Base-by-base conservation (phyloP, 495 filamentous ascomycete genomes). In the Thermothielavioides terrestris region DNA sequence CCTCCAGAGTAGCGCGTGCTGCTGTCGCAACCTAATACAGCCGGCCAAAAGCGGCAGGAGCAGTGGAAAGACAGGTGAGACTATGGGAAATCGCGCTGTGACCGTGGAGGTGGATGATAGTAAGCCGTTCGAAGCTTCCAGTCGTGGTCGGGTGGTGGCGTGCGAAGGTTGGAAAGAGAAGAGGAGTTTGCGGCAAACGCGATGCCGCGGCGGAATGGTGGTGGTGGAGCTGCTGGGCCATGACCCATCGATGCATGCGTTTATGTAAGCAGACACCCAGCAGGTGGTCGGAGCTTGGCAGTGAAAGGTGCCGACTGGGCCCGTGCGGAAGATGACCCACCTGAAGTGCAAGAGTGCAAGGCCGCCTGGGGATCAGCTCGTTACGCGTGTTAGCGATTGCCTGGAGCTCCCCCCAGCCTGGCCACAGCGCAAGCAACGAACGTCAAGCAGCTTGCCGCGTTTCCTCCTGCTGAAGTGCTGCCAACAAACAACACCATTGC, bases 361-460 rank as follows among this genome's bases (percentile, higher is more conserved):
- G n/a, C n/a, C n/a, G n/a, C n/a, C n/a, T n/a, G n/a, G n/a, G n/a
- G n/a, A n/a, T n/a, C 52, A 57, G 61, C 56, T n/a, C n/a, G n/a
- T n/a, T 64, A 66, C 63, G 63, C 63, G 63, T 64, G 62, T 60
- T 60, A 52, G 46, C 59, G 63, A 59, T 66, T 68, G 65, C 65
- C 63, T 68, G 56, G 65, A 66, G 65, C 58, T 68, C 55, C n/a
- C n/a, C n/a, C n/a, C 49, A 57, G 39, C 43, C 37, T 32, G 12
- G 44, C 20, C 23, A 15, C 50, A 41, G 22, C 42, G 21, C 31
- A 30, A 46, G 35, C 56, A 50, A 32, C n/a, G n/a, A n/a, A n/a
- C 60, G 53, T 52, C 60, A 56, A 55, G 57, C 60, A 58, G 46
- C 57, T 46, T n/a, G n/a, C n/a, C n/a, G n/a, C n/a, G n/a, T n/a